These are phyloP conservation scores for Aspergillus japonicus DNA, from an alignment of 2,329 filamentous ascomycete genomes.

Conservation along the genomic window DNA sequence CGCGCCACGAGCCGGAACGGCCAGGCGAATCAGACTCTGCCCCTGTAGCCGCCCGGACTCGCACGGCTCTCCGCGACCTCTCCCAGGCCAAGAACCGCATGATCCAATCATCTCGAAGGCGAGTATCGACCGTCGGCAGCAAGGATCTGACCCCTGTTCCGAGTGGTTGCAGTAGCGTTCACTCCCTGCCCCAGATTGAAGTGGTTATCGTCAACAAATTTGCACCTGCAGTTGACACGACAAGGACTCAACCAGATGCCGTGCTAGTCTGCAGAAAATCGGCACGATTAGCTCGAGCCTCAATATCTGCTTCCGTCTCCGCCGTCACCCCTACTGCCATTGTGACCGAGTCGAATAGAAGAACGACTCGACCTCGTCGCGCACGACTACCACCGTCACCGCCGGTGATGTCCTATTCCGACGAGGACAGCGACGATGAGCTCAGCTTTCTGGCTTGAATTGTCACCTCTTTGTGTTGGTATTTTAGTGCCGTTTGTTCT, in stretches of 20 bases:
- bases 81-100: constrained; percentile 15
- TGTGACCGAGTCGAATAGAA: not conserved
- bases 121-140: not conserved
- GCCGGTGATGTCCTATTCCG: constrained; percentile 28
- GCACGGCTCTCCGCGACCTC: constrained; percentile 19
- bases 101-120: not conserved
- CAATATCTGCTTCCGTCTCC: not conserved
- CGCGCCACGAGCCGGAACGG: not conserved
- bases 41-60: constrained; percentile 21
- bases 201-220: constrained; percentile 34
- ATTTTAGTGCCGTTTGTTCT: not conserved
- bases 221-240: not conserved
- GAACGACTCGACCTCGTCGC: not conserved
- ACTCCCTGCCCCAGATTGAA: constrained; percentile 20
- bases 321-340: not conserved
- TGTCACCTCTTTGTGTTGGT: not conserved
- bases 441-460: constrained; percentile 35
- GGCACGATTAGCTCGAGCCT: not conserved
- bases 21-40: constrained; percentile 12
- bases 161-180: not conserved
- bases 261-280: not conserved
- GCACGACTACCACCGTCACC: constrained; percentile 6
- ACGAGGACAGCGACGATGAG: constrained; percentile 40
- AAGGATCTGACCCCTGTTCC: not conserved
- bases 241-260: not conserved